Evolutionary conservation across 805 yeast genomes (phyloP).

Genomic region (Yarrowia sp.): DNA sequence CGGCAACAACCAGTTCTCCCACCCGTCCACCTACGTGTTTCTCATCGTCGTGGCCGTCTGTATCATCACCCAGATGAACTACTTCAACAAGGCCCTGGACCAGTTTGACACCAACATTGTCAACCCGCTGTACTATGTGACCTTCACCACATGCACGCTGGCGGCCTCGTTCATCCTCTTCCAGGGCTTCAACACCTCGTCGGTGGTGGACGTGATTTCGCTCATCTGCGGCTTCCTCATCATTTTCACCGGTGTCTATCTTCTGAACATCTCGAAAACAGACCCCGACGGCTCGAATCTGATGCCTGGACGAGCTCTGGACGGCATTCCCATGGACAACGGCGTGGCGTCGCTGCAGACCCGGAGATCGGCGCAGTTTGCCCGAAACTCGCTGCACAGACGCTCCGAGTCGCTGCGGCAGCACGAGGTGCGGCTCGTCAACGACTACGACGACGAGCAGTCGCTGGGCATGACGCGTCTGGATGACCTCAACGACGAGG

Average conservation of each 20-base stretch:
- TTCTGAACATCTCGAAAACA: conserved; percentile 76
- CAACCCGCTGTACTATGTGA: conserved; percentile 87
- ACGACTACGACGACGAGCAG: conserved; percentile 48
- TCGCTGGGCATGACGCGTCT: conserved; percentile 49
- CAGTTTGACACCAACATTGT: conserved; percentile 93
- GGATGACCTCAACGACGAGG: conserved; percentile 46
- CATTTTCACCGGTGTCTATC: conserved; percentile 85
- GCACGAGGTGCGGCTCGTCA: conserved; percentile 46
- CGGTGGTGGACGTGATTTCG: conserved; percentile 79
- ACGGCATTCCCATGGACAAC: conserved; percentile 80
- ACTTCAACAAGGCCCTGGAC: conserved; percentile 90
- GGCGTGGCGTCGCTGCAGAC: conserved; percentile 80
- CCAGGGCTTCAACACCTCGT: conserved; percentile 84
- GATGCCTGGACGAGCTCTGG: conserved; percentile 61
- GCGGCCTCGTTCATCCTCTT: conserved; percentile 85
- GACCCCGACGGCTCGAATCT: conserved; percentile 48
- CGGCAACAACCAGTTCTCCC: conserved; percentile 88
- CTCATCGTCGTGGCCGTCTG: conserved; percentile 78
- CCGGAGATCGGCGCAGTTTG: conserved; percentile 75
- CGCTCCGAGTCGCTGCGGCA: conserved; percentile 47
- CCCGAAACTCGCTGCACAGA: conserved; percentile 52
- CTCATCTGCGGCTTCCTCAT: conserved; percentile 83
- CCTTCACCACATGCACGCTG: conserved; percentile 87
- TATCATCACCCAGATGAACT: conserved; percentile 90
- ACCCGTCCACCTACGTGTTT: conserved; percentile 82